Conservation (phyloP, 192 early-diverging fungal genomes). For the Coemansia sp. region DNA sequence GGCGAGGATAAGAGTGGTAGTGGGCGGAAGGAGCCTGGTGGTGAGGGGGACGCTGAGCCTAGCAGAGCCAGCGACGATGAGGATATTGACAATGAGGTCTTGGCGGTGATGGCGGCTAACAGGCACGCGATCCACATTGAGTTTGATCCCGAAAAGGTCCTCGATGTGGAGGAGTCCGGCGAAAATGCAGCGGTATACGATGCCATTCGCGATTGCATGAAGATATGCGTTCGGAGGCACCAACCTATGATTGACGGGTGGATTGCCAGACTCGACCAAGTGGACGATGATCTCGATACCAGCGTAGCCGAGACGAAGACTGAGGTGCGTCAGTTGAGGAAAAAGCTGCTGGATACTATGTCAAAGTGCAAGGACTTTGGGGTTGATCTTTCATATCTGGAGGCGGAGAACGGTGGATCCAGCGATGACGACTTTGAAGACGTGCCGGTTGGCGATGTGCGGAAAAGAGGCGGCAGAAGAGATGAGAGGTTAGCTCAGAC, state of each 20-base stretch:
- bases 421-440: constrained; percentile 50
- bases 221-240: constrained; percentile 54
- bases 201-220: constrained; percentile 59
- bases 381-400: constrained; percentile 13
- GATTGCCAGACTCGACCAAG: constrained; percentile 43
- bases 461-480: not conserved
- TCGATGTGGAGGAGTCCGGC: constrained; percentile 57
- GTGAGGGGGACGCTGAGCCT: not conserved
- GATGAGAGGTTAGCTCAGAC: not conserved
- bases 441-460: not conserved
- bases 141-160: constrained; percentile 52
- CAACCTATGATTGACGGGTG: constrained; percentile 53
- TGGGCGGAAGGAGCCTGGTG: not conserved
- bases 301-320: constrained; percentile 43
- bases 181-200: constrained; percentile 53
- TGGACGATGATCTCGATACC: constrained; percentile 22
- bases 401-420: constrained; percentile 1
- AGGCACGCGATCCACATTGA: constrained; percentile 62
- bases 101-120: constrained; percentile 63
- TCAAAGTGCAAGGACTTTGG: constrained; percentile 39
- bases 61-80: not conserved
- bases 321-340: constrained; percentile 42
- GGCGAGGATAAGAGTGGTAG: not conserved
- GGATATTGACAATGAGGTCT: constrained; percentile 35
- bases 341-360: constrained; percentile 14